Conservation (phyloP, 805 yeast genomes). For the Zygotorulaspora florentina region DNA sequence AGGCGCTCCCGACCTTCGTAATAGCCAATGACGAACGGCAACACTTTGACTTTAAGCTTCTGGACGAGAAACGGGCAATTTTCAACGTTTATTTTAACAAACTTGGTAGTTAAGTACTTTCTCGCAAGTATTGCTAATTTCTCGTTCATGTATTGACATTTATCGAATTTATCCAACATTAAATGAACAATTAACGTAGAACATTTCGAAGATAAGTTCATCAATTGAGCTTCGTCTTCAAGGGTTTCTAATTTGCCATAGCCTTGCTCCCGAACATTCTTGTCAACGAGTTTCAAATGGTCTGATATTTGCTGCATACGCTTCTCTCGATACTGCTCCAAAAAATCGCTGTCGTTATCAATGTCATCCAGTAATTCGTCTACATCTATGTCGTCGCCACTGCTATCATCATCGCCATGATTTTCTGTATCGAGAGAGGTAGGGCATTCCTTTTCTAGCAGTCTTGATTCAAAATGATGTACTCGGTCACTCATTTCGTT, state of each 20-base stretch:
- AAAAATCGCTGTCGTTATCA: constrained; percentile 47
- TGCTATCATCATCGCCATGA: constrained; percentile 1
- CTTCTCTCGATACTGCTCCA: constrained; percentile 54
- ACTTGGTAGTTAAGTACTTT: constrained; percentile 52
- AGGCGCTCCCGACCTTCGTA: constrained; percentile 54
- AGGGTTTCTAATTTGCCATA: constrained; percentile 43
- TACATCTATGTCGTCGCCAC: constrained; percentile 29
- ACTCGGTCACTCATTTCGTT: constrained; percentile 1
- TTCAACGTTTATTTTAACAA: constrained; percentile 54
- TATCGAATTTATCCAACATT: constrained; percentile 53
- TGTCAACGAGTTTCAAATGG: constrained; percentile 37
- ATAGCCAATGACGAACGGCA: constrained; percentile 68
- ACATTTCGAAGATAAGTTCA: constrained; percentile 45
- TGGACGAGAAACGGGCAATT: constrained; percentile 69
- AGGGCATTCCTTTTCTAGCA: constrained; percentile 1
- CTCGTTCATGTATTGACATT: constrained; percentile 58
- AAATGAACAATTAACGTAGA: constrained; percentile 55
- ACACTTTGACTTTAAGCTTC: constrained; percentile 56
- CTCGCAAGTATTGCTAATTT: constrained; percentile 45
- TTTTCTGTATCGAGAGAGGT: not conserved
- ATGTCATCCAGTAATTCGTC: constrained; percentile 45
- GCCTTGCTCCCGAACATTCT: constrained; percentile 37
- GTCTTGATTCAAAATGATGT: constrained; percentile 4
- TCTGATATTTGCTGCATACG: constrained; percentile 54
- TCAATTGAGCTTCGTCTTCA: constrained; percentile 51